Evolutionary conservation across 169 alveolate genomes (phyloP), one percentile per base, ranked within the genome.

Genomic region (Fabrea salina): DNA sequence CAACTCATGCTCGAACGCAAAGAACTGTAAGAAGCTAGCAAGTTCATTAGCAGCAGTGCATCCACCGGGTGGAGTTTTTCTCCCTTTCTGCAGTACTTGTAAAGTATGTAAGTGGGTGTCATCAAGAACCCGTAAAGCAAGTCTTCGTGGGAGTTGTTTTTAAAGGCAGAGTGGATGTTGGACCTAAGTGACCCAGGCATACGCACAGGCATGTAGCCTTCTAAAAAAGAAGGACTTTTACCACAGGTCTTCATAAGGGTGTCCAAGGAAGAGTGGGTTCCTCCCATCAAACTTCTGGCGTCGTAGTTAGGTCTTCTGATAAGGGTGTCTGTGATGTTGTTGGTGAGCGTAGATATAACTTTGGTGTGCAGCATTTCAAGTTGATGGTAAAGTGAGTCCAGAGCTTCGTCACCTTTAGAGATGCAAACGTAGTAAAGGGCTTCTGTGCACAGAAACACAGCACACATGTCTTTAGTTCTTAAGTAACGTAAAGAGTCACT

Each of bases 221-320:
- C 41, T 16, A 68, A 22, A n/a, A 68, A 41, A 47, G n/a, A 7
- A 0, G 78, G 78, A 2, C 44, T 43, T 32, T 19, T 22, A 1
- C 64, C 57, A n/a, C 43, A n/a, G 8, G 57, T 68, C 30, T 64
- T 47, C 7, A 68, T 27, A 11, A 68, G 25, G 30, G 32, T 40
- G 37, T 68, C 78, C 11, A 68, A 4, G 0, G 78, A 57, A 19
- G 78, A 40, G 30, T 68, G 78, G 44, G 78, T 68, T 30, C 78
- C 78, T 8, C 78, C 78, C 78, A 68, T 68, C 19, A 68, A 4
- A 64, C 25, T 43, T 19, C 64, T 37, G n/a, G 61, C 78, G 44
- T 68, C 78, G 4, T 19, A 68, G 4, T 30, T 68, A 8, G 78
- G 78, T 2, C 78, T 37, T 43, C n/a, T 40, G 40, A 19, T 16